phyloP scores from a whole-genome alignment of 176 grass and related monocot genomes.

The Bothriochloa decipiens region DNA sequence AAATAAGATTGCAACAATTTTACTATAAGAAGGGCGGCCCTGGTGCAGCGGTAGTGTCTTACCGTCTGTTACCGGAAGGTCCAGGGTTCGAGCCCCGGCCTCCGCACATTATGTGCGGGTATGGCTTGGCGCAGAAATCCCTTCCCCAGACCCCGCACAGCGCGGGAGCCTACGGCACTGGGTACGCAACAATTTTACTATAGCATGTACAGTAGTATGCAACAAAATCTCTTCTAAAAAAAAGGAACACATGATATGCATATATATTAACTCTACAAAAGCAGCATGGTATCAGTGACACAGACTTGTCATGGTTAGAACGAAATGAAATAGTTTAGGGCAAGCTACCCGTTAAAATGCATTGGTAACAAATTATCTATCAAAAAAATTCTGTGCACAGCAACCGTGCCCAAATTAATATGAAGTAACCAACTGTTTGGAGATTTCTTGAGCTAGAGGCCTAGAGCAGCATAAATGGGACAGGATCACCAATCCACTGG shows the following conservation, averaged over 20 bases:
- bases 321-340: background rate
- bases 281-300: background rate
- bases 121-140: too few species aligned
- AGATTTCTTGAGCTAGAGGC: conserved; percentile 1
- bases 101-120: too few species aligned
- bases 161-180: too few species aligned
- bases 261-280: conserved; percentile 15
- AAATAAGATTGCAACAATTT: background rate
- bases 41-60: too few species aligned
- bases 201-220: background rate
- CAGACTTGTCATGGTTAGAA: background rate
- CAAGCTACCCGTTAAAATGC: background rate
- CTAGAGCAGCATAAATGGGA: background rate
- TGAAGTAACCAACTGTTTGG: background rate
- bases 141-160: too few species aligned
- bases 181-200: background rate
- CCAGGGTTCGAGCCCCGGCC: too few species aligned
- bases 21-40: too few species aligned
- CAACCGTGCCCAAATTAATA: background rate
- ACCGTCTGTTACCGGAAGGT: too few species aligned
- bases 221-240: conserved; percentile 11
- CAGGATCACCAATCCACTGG: background rate
- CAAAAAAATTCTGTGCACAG: background rate
- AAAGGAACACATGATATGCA: conserved; percentile 3
- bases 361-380: conserved; percentile 8